These are phyloP conservation scores for Cladosporium sp. DNA, from an alignment of 2,329 filamentous ascomycete genomes.

Conservation along the genomic window DNA sequence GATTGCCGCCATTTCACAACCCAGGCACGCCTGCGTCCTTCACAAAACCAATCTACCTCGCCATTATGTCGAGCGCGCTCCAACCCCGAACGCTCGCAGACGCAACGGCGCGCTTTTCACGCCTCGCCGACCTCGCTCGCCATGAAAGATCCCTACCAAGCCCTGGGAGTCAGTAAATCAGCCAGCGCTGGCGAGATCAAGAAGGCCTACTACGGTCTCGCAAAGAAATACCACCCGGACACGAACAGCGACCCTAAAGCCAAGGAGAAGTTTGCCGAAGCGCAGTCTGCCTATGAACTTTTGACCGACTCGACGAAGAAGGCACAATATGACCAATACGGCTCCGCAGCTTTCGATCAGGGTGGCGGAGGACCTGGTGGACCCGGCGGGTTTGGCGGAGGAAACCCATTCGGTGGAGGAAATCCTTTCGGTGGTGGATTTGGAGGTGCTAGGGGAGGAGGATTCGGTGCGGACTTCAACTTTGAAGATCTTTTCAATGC, in stretches of 20 bases:
- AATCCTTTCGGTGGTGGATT: conserved; percentile 46
- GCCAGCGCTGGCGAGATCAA: conserved; percentile 89
- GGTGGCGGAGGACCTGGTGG: conserved; percentile 61
- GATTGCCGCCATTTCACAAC: conserved; percentile 17
- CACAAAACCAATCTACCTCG: conserved; percentile 12
- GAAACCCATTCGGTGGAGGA: conserved; percentile 61
- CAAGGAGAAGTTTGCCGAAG: conserved; percentile 91
- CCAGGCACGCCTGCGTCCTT: conserved; percentile 14
- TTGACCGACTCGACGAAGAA: conserved; percentile 90
- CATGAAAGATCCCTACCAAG: conserved; percentile 75
- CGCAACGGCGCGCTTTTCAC: conserved; percentile 47
- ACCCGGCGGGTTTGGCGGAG: conserved; percentile 54
- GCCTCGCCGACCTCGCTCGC: conserved; percentile 51
- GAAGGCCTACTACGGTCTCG: conserved; percentile 95
- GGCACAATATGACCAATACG: conserved; percentile 86
- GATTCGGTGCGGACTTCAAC: conserved; percentile 80
- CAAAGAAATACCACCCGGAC: conserved; percentile 96
- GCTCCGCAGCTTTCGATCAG: conserved; percentile 68
- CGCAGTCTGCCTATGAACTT: conserved; percentile 90
- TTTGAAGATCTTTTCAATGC: conserved; percentile 94
- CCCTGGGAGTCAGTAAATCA: conserved; percentile 76
- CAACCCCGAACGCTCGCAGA: conserved; percentile 25
- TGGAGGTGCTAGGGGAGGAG: conserved; percentile 43
- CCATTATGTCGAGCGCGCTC: conserved; percentile 15
- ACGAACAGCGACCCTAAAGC: conserved; percentile 94